Base-by-base conservation (phyloP, 768 basidiomycete genomes). In the Tylopilus rubrobrunneus region DNA sequence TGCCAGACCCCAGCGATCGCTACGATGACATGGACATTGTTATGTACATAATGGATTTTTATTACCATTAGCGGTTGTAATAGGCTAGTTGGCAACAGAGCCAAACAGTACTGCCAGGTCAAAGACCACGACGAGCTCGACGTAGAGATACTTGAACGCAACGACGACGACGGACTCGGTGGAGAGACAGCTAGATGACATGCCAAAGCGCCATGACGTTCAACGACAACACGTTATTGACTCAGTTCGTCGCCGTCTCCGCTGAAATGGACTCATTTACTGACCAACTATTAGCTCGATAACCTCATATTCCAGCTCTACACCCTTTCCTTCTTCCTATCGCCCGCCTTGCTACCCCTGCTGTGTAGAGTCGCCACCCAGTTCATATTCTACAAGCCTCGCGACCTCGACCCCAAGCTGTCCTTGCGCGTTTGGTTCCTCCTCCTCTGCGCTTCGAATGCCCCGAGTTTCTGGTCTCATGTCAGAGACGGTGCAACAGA, bases 281-380 rank as follows among this genome's bases (percentile, higher is more conserved):
- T 51, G 33, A 34, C 31, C 31, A 31, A 7, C 10, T 31, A 44
- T 43, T 49, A 90, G 89, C 78, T 90, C 67, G 85, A 90, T 68
- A 70, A 77, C 54, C 71, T 89, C 31, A 74, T 87, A 55, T 86
- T 86, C 72, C 86, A 89, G 65, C 72, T 92, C 57, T 82, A 87
- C 68, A 78, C 82, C 48, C 67, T 90, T 53, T 90, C 88, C 41
- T 91, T 88, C 77, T 81, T 91, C 70, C 76, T 87, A 31, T 84
- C 87, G 4, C 89, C 89, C 8, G 78, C 84, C 31, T 62, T 89
- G 53, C 43, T 72, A 28, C 70, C 69, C 41, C 44, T 70, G 15
- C 49, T 70, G 8, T 71, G 61, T 9, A 79, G 89, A 37, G 60
- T 84, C 45, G 59, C 80, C 39, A 76, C 78, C 39, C 89, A 91